These are phyloP conservation scores for Mycosarcoma mackinlayi DNA, from an alignment of 1,284 basidiomycete genomes.

Conservation along the genomic window DNA sequence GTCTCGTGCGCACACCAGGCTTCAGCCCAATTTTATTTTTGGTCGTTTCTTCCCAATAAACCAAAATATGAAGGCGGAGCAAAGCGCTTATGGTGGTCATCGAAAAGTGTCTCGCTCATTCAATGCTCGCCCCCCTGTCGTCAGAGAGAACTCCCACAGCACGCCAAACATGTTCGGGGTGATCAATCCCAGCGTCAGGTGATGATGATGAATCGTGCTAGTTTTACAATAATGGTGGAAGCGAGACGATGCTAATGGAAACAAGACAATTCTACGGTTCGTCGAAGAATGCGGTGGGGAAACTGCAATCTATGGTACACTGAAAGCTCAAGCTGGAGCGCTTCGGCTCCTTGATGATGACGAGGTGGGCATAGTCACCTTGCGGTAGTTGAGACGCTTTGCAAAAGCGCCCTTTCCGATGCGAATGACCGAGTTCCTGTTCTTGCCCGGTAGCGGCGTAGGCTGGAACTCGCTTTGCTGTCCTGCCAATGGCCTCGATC, in stretches of 20 bases:
- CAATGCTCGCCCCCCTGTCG: no score
- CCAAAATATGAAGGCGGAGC: no score
- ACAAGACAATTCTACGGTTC: background rate
- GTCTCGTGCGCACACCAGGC: constrained; percentile 35
- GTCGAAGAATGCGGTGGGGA: background rate
- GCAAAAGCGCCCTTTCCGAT: constrained; percentile 64
- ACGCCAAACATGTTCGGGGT: constrained; percentile 8
- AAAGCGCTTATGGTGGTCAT: no score
- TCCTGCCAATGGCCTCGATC: constrained; percentile 48
- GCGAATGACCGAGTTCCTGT: constrained; percentile 60
- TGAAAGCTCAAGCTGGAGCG: constrained; percentile 3
- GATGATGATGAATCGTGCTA: constrained; percentile 12
- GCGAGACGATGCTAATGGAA: constrained; percentile 6
- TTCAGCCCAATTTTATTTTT: constrained; percentile 2
- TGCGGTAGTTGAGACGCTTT: constrained; percentile 54
- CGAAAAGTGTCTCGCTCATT: no score
- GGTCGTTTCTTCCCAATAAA: background rate
- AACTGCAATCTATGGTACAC: background rate
- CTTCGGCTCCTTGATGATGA: constrained; percentile 3
- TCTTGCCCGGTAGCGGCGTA: constrained; percentile 38
- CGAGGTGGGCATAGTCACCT: constrained; percentile 23
- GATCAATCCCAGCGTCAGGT: no score
- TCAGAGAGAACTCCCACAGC: no score
- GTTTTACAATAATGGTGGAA: constrained; percentile 29
- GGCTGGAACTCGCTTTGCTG: constrained; percentile 29